Conservation (phyloP, 495 filamentous ascomycete species). For the Aspergillus nidulans region DNA sequence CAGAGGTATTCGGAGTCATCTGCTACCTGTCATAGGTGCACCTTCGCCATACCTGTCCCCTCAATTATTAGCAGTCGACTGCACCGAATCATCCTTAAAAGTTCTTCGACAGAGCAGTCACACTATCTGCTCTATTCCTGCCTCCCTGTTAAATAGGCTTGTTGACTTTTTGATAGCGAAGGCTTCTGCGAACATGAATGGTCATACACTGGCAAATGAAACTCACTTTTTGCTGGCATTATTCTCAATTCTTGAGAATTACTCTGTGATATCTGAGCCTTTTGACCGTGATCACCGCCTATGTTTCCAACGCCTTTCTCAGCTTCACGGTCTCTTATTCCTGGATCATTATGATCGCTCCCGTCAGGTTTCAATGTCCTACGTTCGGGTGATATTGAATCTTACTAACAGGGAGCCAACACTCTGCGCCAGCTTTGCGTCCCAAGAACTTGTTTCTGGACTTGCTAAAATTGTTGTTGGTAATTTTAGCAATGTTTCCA, state of each 20-base stretch:
- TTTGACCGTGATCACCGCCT: conserved; percentile 21
- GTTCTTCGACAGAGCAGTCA: conserved; percentile 28
- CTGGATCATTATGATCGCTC: conserved; percentile 9
- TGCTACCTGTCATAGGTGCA: conserved; percentile 21
- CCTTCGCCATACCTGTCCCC: conserved; percentile 27
- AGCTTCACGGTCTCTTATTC: conserved; percentile 26
- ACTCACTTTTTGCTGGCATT: conserved; percentile 29
- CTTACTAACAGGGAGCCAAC: conserved; percentile 75
- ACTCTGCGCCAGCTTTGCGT: conserved; percentile 63
- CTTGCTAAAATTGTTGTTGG: conserved; percentile 49
- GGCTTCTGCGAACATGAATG: not conserved
- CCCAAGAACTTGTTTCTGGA: conserved; percentile 49
- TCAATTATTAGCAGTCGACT: conserved; percentile 27
- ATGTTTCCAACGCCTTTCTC: conserved; percentile 26
- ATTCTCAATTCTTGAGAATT: conserved; percentile 64
- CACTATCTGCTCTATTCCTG: conserved; percentile 21
- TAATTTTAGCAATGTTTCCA: conserved; percentile 34
- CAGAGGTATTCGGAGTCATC: conserved; percentile 18
- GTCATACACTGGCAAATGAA: not conserved
- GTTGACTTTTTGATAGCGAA: conserved; percentile 25
- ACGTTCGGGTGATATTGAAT: conserved; percentile 75
- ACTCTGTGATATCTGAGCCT: conserved; percentile 30
- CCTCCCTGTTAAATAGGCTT: conserved; percentile 21
- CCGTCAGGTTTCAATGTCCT: conserved; percentile 26
- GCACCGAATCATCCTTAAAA: conserved; percentile 23